Base-by-base conservation (phyloP, 192 early-diverging fungal species). In the Pilaira anomala region DNA sequence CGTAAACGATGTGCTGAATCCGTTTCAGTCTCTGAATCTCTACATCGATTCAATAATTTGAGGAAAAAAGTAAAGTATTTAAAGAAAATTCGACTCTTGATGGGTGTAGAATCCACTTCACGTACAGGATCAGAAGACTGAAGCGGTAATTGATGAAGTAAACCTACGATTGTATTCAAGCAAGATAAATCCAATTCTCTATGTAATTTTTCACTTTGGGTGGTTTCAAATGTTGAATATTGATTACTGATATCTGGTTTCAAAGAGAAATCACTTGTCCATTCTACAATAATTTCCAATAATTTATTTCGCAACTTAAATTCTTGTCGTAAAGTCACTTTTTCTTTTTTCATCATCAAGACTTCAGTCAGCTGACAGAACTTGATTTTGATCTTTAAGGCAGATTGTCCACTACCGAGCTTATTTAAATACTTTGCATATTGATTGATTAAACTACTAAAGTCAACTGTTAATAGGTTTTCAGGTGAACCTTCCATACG, bases 31-130 rank as follows among this genome's bases (percentile, higher is more conserved):
- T 89, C 89, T n/a, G 83, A 73, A 8, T 83, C 65, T 41, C 85
- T 72, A 58, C 85, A 91, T 54, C 85, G 73, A 51, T 85, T 81
- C 18, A 93, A 60, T 7, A 90, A 71, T 59, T 87, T 91, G 11
- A 94, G 65, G 63, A 93, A 91, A 63, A 94, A 94, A 8, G 69
- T 71, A 65, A 92, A 87, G 69, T 91, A 93, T 29, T 83, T 83
- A 44, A 78, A 80, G 61, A 93, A 90, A 19, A 88, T 68, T 21
- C 78, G 68, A 5, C 80, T 80, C 45, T 90, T 91, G 42, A 85
- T 80, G 57, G 80, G 79, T 30, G 77, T 69, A 52, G 85, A 73
- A 55, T 84, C 83, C 2, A 81, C 64, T 36, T 87, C 86, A 51
- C 77, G 80, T 0, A 78, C 68, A 13, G 74, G 67, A 33, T 87